These are phyloP conservation scores for Blastomyces percursus DNA, from an alignment of 2,329 filamentous ascomycete species.

Conservation along the genomic window DNA sequence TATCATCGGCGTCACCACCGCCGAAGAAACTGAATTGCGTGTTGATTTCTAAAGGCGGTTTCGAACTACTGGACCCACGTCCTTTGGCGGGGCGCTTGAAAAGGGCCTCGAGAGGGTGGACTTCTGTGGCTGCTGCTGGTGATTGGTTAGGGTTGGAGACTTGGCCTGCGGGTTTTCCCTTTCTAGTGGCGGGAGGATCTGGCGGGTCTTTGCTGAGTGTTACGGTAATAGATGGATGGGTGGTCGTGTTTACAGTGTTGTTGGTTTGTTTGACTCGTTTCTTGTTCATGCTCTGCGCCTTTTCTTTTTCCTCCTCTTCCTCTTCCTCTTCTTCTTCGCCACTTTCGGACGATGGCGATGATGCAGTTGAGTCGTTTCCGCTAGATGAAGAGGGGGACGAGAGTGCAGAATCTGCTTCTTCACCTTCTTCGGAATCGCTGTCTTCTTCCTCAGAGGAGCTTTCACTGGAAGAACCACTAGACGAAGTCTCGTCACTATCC, in stretches of 20 bases:
- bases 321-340: slow-evolving; percentile 19
- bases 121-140: slow-evolving; percentile 36
- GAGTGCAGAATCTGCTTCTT: not conserved
- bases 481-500: slow-evolving; percentile 20
- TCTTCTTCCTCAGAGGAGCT: slow-evolving; percentile 19
- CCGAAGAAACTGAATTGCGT: slow-evolving; percentile 72
- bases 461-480: slow-evolving; percentile 19
- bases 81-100: slow-evolving; percentile 62
- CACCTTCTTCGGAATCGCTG: slow-evolving; percentile 5
- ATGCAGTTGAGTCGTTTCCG: not conserved
- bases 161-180: slow-evolving; percentile 27
- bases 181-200: slow-evolving; percentile 37
- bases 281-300: not conserved
- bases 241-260: not conserved
- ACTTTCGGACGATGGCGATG: slow-evolving; percentile 14
- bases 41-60: slow-evolving; percentile 34
- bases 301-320: slow-evolving; percentile 17
- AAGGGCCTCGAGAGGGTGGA: slow-evolving; percentile 83
- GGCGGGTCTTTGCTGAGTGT: slow-evolving; percentile 32
- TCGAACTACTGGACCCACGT: slow-evolving; percentile 14
- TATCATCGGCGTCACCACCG: slow-evolving; percentile 37
- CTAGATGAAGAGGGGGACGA: not conserved
- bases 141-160: slow-evolving; percentile 6
- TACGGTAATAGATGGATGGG: slow-evolving; percentile 11
- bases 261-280: slow-evolving; percentile 6